A percentile compares a stretch with the other conserved stretches of the same genome.
Conservation (phyloP, 2,329 filamentous ascomycete genomes). For the Ophiostoma perfectum region DNA sequence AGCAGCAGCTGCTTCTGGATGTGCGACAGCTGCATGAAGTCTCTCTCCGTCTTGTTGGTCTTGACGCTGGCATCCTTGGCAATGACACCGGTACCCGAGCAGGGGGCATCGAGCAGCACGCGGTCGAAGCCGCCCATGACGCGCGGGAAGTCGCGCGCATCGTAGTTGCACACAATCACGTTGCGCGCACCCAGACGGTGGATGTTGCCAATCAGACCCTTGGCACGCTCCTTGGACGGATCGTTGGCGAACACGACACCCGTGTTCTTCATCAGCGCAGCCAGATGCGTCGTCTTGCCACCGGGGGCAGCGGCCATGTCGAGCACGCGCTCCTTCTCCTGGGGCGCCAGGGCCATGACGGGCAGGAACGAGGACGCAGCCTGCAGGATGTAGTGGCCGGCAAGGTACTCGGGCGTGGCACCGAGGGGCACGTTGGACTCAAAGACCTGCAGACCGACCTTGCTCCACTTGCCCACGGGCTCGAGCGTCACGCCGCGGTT, state of each 20-base stretch:
- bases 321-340: conserved; percentile 84
- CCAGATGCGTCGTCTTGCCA: conserved; percentile 93
- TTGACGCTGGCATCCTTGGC: conserved; percentile 95
- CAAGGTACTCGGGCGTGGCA: conserved; percentile 95
- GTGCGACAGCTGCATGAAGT: conserved; percentile 90
- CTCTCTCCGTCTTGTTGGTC: conserved; percentile 94
- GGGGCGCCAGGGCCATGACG: conserved; percentile 93
- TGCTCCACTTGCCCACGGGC: conserved; percentile 97
- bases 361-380: conserved; percentile 94
- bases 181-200: conserved; percentile 92
- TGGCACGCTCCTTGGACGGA: conserved; percentile 84
- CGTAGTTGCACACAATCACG: conserved; percentile 91
- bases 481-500: conserved; percentile 94
- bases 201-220: conserved; percentile 96
- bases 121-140: conserved; percentile 95
- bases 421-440: conserved; percentile 79
- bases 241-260: conserved; percentile 96
- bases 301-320: conserved; percentile 94
- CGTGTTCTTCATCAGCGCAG: conserved; percentile 97
- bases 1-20: conserved; percentile 91
- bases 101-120: conserved; percentile 88
- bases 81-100: conserved; percentile 95
- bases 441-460: conserved; percentile 94
- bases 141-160: conserved; percentile 87
- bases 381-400: conserved; percentile 96